These are phyloP conservation scores for Atkinsonella texensis DNA, from an alignment of 2,329 filamentous ascomycete genomes.

Conservation along the genomic window DNA sequence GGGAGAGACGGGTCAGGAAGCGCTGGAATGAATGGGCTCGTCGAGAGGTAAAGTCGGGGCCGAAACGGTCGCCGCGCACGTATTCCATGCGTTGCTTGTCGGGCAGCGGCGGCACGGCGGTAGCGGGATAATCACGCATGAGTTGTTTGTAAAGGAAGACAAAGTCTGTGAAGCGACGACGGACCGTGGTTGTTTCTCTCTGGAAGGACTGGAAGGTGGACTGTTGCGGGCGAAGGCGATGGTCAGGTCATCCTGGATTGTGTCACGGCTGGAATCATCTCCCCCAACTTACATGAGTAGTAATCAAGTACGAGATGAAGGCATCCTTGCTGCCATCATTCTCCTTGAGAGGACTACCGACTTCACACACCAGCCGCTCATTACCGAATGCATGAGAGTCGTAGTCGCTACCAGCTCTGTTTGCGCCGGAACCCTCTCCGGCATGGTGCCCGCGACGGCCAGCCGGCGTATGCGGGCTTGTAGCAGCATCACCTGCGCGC, in stretches of 20 bases:
- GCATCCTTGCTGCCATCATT: conserved; percentile 94
- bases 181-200: conserved; percentile 63
- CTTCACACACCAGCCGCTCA: conserved; percentile 72
- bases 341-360: conserved; percentile 80
- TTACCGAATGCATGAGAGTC: conserved; percentile 53
- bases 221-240: conserved; percentile 29
- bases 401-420: conserved; percentile 29
- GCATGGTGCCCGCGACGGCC: conserved; percentile 19
- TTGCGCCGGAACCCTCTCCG: conserved; percentile 31
- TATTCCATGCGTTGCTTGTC: conserved; percentile 99
- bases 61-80: conserved; percentile 90
- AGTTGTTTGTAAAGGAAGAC: conserved; percentile 92
- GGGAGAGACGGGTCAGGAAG: conserved; percentile 73
- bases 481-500: conserved; percentile 30
- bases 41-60: conserved; percentile 78
- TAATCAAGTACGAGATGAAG: conserved; percentile 91
- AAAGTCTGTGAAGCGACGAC: conserved; percentile 94
- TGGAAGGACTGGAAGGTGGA: conserved; percentile 92
- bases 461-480: conserved; percentile 9
- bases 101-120: conserved; percentile 84
- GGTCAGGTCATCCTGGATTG: neutral
- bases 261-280: neutral
- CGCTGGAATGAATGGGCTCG: conserved; percentile 84
- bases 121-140: conserved; percentile 75
- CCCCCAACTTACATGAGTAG: conserved; percentile 57